Base-by-base conservation (phyloP, 352 stramenopile genomes). In the Phytopythium cucurbitacearum region DNA sequence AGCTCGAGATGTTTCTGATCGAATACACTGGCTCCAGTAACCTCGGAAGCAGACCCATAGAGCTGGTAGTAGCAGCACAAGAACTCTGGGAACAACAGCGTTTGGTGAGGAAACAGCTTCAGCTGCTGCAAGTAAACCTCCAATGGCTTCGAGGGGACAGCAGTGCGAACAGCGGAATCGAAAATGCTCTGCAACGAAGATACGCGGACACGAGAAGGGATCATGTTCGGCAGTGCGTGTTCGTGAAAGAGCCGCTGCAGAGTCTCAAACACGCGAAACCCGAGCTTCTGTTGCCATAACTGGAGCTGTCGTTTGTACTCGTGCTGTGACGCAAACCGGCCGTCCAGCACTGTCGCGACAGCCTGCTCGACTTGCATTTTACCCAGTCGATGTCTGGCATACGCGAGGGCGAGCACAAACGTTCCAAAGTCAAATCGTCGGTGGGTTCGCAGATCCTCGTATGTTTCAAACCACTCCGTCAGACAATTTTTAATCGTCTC, bases 11-110 rank as follows among this genome's bases (percentile, higher is more conserved):
- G 36, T 16, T 50, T 51, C 7, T 16, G 6, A 9, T 53, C 48
- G 8, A 7, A 44, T 10, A 15, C 1, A 38, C 11, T 11, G 48
- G 28, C 9, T 59, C 41, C 21, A 75, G 46, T 42, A 7, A 47
- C 53, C 4, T 72, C 50, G 0, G 69, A 49, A 1, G 33, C 43
- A 0, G 69, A 89, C 0, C 74, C 74, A 47, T 86, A 87, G 0
- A 88, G 64, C 45, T 89, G 71, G 28, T 83, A 87, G 52, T 82
- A 87, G 40, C 72, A 87, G 40, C 79, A 89, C 28, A 89, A 47
- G 51, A 87, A 81, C 46, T 89, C 76, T 0, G 79, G 52, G 0
- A 89, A 48, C 5, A 77, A 34, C n/a, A 87, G 51, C 10, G 74
- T 85, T 1, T 84, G 61, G 39, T 87, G 75, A 0, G 64, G 51